These are phyloP conservation scores for Tetrahymena thermophila DNA, from an alignment of 73 alveolate genomes.

Conservation along the genomic window DNA sequence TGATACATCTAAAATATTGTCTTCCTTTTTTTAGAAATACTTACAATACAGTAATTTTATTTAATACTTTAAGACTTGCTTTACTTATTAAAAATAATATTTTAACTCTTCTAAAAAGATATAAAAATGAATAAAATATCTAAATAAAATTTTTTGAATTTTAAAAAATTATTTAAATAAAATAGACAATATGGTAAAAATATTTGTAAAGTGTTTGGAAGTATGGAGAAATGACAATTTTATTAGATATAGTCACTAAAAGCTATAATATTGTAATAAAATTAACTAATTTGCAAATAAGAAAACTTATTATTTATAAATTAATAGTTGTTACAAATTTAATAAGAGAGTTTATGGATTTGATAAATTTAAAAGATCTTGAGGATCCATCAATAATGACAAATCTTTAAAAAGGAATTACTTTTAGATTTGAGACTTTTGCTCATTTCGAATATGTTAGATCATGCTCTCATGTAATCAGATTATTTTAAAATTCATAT, in stretches of 20 bases:
- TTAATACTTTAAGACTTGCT: background rate
- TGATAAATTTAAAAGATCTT: background rate
- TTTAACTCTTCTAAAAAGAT: background rate
- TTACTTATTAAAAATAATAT: background rate
- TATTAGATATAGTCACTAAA: background rate
- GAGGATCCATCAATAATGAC: background rate
- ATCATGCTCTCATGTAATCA: background rate
- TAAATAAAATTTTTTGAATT: background rate
- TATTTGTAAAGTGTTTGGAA: background rate
- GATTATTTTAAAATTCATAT: background rate
- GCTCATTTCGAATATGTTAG: background rate
- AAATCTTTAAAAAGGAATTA: background rate
- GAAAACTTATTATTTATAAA: background rate
- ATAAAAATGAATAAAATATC: background rate
- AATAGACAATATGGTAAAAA: background rate
- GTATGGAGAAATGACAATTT: background rate
- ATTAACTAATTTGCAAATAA: background rate
- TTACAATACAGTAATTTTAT: background rate
- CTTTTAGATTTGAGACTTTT: background rate
- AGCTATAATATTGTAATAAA: background rate
- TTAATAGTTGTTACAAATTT: background rate
- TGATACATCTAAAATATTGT: background rate
- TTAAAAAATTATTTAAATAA: background rate
- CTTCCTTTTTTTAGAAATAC: background rate
- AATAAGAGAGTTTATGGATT: background rate